These are phyloP conservation scores for Arabidopsis arenosa DNA, from an alignment of 345 rosid species.

Conservation along the genomic window DNA sequence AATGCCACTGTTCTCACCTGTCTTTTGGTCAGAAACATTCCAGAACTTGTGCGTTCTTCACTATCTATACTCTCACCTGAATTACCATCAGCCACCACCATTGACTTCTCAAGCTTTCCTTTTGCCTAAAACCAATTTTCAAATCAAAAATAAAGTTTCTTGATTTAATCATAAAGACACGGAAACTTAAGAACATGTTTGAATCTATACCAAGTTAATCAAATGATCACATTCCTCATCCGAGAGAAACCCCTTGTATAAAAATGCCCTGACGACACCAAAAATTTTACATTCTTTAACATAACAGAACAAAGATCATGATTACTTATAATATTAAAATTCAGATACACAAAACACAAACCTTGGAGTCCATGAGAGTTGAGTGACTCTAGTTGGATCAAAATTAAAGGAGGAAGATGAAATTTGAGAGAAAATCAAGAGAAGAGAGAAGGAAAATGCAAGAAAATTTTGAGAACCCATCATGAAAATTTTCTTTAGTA, in stretches of 20 bases:
- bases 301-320: neutral
- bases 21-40: slow-evolving; percentile 75
- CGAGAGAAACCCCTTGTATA: slow-evolving; percentile 73
- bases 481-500: neutral
- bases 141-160: neutral
- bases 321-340: neutral
- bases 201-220: slow-evolving; percentile 59
- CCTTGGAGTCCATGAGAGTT: slow-evolving; percentile 92
- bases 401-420: slow-evolving; percentile 44
- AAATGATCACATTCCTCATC: slow-evolving; percentile 87
- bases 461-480: slow-evolving; percentile 57
- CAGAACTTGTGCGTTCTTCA: slow-evolving; percentile 86
- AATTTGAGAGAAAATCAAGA: slow-evolving; percentile 47
- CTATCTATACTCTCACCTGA: slow-evolving; percentile 73
- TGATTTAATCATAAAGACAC: neutral
- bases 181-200: slow-evolving; percentile 14
- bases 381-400: slow-evolving; percentile 82
- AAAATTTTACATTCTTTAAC: slow-evolving; percentile 21
- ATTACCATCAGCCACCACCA: slow-evolving; percentile 85
- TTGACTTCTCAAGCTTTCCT: slow-evolving; percentile 77
- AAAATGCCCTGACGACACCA: slow-evolving; percentile 64
- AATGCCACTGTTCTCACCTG: slow-evolving; percentile 54
- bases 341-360: slow-evolving; percentile 6
- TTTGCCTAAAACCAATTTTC: slow-evolving; percentile 59
- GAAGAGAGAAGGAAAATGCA: slow-evolving; percentile 45